Evolutionary conservation across 495 filamentous ascomycete genomes (phyloP), one percentile per base, ranked within the genome.

Genomic region (Penicillium atrosanguineum): DNA sequence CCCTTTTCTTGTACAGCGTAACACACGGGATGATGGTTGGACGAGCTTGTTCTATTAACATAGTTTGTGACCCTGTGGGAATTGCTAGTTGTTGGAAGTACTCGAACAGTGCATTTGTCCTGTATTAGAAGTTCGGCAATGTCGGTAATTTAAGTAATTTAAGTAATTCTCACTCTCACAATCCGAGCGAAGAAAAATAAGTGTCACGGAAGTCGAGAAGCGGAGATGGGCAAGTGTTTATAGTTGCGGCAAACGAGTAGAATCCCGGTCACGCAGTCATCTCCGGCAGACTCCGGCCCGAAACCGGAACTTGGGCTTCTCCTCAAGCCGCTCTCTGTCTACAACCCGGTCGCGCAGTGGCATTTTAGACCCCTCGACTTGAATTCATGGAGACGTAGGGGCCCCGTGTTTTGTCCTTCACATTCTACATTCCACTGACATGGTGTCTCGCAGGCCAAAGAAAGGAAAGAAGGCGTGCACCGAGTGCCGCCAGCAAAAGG

Each of bases 401-500:
- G n/a, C 4, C 16, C 18, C 16, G 25, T 19, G 36, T 3, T 43
- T n/a, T 36, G 9, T 52, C 28, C n/a, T 52, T 7, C 25, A 19
- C 28, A 38, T 9, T 52, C 11, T 28, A 19, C 28, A 38, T 9
- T 19, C 20, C 23, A 29, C 42, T 65, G 44, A 63, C 44, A 55
- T 57, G 45, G 26, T 7, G 1, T 34, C 29, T 20, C 48, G 46
- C 44, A 67, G 59, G 52, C 69, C 75, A 41, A 70, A 65, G 61
- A 66, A 71, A 42, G 64, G 62, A 25, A 77, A 73, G 56, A 75
- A 70, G 50, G 74, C 74, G 29, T 77, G 72, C 55, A 75, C 72
- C 2, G 67, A 74, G 52, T 77, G 74, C 59, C 67, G 72, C 25
- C 74, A 77, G 55, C 74, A 77, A 52, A 77, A 77, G 67, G 72